Evolutionary conservation across 1,139 yeast genomes (phyloP), one percentile per base, ranked within the genome.

Genomic region (Suhomyces coccinellae): DNA sequence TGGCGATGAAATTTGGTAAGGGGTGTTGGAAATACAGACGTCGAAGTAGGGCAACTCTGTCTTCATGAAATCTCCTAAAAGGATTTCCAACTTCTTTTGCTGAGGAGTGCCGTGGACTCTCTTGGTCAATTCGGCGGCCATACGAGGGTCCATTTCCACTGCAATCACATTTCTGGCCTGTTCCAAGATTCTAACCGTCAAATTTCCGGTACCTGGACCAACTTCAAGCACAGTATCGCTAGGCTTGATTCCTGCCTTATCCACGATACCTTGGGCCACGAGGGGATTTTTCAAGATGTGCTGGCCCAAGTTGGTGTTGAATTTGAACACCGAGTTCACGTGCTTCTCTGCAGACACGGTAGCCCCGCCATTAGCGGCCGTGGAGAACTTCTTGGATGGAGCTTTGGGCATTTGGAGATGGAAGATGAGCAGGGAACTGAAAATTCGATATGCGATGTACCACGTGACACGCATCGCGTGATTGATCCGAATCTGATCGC

Each of bases 201-300:
- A 76, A 62, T 93, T 93, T 70, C 99, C 99, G 0, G 99, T 93
- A 80, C 99, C 99, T 1, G 99, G 99, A 59, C 99, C 99, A 44
- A 93, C 97, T 72, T 93, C 99, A 39, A 93, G 74, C 3, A 93
- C 98, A 7, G 82, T 81, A 61, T 93, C 99, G 36, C 96, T 85
- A 2, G 98, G 98, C 57, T 83, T 86, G 50, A 93, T 85, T 36
- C 82, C 87, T 2, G 99, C 98, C 62, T 95, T 95, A 65, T 93
- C 99, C 30, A 93, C 99, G 60, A 93, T 93, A 11, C 97, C 98
- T 65, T 93, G 98, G 3, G 99, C 98, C 28, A 95, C 95, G 43
- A 90, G 74, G 1, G 99, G 99, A 64, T 93, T 93, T 62, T 93
- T 93, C 62, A 93, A 77, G 56, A 93, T 90, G 75, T 93, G 99